Evolutionary conservation across 176 grass and related monocot species (phyloP), one percentile per base, ranked within the genome.

Genomic region (Bothriochloa decipiens): DNA sequence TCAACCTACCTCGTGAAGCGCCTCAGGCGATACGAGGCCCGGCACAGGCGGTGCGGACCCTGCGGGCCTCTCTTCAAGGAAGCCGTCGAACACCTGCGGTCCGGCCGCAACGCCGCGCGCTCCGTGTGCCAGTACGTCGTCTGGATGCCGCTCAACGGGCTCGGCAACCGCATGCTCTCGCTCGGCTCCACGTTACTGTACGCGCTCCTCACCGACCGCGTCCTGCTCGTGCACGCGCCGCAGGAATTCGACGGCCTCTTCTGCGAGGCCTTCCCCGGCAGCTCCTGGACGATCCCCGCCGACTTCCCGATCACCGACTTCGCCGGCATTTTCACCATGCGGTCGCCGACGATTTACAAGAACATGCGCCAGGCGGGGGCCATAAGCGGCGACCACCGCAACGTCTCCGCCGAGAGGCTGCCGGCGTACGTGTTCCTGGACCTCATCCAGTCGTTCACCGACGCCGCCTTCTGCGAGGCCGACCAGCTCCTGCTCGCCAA

Each of bases 261-360:
- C 86, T 97, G 95, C 60, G 87, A 97, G 45, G 92, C 92, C 1
- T 97, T 97, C 76, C 86, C 88, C 5, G 90, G 80, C 37, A 92
- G 90, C 75, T 89, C 90, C 2, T 97, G 92, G 95, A n/a, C 72
- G 3, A 50, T 97, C 25, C 92, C 92, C 25, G 36, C 63, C 0
- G 79, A 81, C 85, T 97, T 97, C 78, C 90, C 90, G 11, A 87
- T 92, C 81, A 69, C 71, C 43, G 74, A 86, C 80, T 88, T 97
- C 8, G 82, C 80, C 9, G 57, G 73, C 22, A 86, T 15, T 8
- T 92, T 97, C 68, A 73, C 70, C 60, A 77, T 40, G 66, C 7
- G 17, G 72, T 87, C 86, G 8, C 75, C 86, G 20, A 36, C 79
- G 62, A 94, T 84, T 83, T 97, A 87, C 66, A 83, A 82, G 65